These are phyloP conservation scores for Penicillium aurantiogriseum DNA, from an alignment of 2,329 filamentous ascomycete genomes.

Conservation along the genomic window DNA sequence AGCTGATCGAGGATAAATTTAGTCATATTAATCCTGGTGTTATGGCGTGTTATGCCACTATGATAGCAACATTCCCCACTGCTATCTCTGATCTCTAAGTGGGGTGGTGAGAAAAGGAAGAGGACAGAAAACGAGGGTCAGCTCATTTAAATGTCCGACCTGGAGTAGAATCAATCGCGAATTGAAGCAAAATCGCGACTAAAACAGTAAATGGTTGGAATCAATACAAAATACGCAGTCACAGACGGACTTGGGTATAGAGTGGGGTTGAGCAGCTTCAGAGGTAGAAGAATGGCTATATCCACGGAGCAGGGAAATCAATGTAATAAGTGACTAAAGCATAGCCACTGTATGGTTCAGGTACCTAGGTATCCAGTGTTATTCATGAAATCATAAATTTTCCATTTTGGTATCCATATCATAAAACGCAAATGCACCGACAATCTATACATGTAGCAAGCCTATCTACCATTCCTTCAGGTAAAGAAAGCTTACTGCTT, in stretches of 20 bases:
- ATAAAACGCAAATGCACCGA: constrained; percentile 1
- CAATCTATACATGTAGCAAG: constrained; percentile 3
- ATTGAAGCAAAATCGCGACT: not conserved
- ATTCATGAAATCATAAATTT: constrained; percentile 10
- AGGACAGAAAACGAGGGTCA: not conserved
- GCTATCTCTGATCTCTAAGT: no score
- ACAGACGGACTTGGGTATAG: not conserved
- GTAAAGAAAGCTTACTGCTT: constrained; percentile 41
- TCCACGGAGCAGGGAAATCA: not conserved
- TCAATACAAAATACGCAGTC: not conserved
- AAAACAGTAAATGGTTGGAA: not conserved
- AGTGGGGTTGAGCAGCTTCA: no score
- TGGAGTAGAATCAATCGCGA: not conserved
- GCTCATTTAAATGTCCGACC: fast-evolving
- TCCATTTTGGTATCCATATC: constrained; percentile 7
- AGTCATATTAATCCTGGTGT: no score
- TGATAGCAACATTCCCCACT: no score
- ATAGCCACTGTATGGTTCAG: not conserved
- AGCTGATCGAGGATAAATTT: no score
- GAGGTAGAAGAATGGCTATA: not conserved
- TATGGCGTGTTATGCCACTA: no score
- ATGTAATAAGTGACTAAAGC: not conserved
- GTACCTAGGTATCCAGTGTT: not conserved
- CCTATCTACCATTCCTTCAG: not conserved
- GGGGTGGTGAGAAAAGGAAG: no score